A percentile compares a stretch with the other conserved stretches of the same genome.
These are phyloP conservation scores for Escovopsis sp. DNA, from an alignment of 2,329 filamentous ascomycete species.

Conservation along the genomic window DNA sequence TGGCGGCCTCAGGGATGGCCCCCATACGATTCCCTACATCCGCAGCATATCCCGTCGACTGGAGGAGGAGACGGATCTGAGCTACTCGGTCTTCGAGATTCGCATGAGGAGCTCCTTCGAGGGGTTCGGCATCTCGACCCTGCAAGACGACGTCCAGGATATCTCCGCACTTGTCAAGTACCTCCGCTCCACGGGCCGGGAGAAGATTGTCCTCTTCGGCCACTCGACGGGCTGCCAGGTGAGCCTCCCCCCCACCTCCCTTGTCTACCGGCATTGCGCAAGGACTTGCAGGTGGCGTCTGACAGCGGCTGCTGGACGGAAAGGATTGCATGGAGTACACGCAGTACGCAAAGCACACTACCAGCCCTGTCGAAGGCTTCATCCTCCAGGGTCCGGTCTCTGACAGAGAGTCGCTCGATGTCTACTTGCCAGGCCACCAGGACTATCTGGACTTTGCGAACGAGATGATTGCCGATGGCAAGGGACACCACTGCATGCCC, in stretches of 20 bases:
- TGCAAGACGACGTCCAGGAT: conserved; percentile 39
- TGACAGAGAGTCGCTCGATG: conserved; percentile 52
- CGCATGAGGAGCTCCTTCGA: conserved; percentile 39
- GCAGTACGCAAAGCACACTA: conserved; percentile 24
- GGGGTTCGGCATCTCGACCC: conserved; percentile 35
- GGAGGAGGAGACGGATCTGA: conserved; percentile 20
- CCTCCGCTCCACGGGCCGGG: conserved; percentile 32
- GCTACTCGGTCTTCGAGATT: conserved; percentile 42
- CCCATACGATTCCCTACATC: conserved; percentile 48
- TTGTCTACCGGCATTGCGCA: too few species aligned
- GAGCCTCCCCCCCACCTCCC: conserved; percentile 4
- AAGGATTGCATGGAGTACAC: conserved; percentile 46
- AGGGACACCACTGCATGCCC: conserved; percentile 39
- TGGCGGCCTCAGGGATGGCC: conserved; percentile 55
- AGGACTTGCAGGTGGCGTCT: too few species aligned
- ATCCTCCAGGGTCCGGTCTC: conserved; percentile 71
- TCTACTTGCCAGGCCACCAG: conserved; percentile 31
- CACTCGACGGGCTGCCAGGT: conserved; percentile 46
- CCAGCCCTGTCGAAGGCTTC: conserved; percentile 52
- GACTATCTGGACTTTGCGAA: conserved; percentile 33
- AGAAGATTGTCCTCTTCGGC: conserved; percentile 40
- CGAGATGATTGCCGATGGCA: conserved; percentile 39
- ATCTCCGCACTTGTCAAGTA: conserved; percentile 38
- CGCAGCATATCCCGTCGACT: conserved; percentile 31
- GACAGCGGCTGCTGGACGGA: too few species aligned